A percentile compares a stretch with the other conserved stretches of the same genome.
phyloP scores from a whole-genome alignment of 139 green algal genomes.

The Mesostigma viride region DNA sequence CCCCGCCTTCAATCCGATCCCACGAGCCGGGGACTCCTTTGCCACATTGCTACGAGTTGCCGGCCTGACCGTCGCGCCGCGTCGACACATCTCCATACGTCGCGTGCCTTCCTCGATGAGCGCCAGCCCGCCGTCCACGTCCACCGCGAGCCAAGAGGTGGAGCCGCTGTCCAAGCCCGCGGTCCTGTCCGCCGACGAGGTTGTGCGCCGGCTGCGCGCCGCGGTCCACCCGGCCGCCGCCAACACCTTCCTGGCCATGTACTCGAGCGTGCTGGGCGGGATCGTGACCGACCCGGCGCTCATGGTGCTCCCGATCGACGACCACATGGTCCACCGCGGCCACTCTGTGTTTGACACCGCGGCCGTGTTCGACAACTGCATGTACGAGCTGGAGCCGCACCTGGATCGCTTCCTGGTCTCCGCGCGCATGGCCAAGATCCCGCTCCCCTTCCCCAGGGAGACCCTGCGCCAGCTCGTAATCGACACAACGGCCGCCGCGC shows the following conservation, averaged over 20 bases:
- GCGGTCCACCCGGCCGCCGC: conserved; percentile 5
- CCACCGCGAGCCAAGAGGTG: too few species aligned
- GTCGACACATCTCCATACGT: too few species aligned
- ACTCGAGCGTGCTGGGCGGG: conserved; percentile 28
- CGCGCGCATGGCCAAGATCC: conserved; percentile 20
- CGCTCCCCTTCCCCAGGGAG: conserved; percentile 16
- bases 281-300: conserved; percentile 27
- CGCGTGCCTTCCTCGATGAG: too few species aligned
- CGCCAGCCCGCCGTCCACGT: too few species aligned
- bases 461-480: conserved; percentile 26
- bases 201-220: background rate
- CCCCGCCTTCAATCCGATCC: too few species aligned
- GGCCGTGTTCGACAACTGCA: background rate
- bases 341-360: conserved; percentile 73
- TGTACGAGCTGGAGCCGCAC: conserved; percentile 33
- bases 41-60: too few species aligned
- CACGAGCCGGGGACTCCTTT: too few species aligned
- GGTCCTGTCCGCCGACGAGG: background rate
- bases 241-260: conserved; percentile 22
- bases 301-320: conserved; percentile 55
- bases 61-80: too few species aligned
- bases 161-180: background rate
- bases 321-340: conserved; percentile 77
- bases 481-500: background rate
- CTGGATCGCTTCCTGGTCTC: conserved; percentile 26